A percentile compares a stretch with the other conserved stretches of the same genome.
Conservation (phyloP, 345 rosid genomes). For the Nephelium lappaceum region DNA sequence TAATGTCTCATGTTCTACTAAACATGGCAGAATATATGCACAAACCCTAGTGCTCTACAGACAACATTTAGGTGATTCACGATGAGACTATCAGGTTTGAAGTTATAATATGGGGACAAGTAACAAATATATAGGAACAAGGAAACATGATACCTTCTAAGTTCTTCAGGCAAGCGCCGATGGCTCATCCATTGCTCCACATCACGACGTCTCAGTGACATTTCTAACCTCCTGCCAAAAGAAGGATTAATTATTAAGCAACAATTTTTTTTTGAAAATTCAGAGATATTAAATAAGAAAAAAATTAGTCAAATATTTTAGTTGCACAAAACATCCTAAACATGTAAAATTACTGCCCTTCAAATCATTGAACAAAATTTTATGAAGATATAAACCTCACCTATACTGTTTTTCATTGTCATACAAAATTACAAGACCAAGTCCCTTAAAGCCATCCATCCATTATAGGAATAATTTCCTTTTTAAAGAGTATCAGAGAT, state of each 20-base stretch:
- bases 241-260: slow-evolving; percentile 18
- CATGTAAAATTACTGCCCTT: neutral
- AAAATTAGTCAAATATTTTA: neutral
- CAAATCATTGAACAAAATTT: neutral
- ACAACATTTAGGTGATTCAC: neutral
- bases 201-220: slow-evolving; percentile 84
- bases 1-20: neutral
- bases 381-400: neutral
- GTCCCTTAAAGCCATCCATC: neutral
- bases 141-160: slow-evolving; percentile 50
- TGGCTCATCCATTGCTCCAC: slow-evolving; percentile 97
- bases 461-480: neutral
- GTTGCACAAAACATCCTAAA: neutral
- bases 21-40: neutral
- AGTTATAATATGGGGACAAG: neutral
- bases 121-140: slow-evolving; percentile 2
- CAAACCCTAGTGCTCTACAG: neutral
- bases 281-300: neutral
- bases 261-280: neutral
- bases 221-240: slow-evolving; percentile 70
- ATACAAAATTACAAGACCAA: neutral
- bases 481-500: too few relatives aligned
- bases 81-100: neutral
- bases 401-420: neutral
- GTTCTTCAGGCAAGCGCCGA: slow-evolving; percentile 66